Conservation (phyloP, 306 rosid genomes). For the Cajanus cajan region DNA sequence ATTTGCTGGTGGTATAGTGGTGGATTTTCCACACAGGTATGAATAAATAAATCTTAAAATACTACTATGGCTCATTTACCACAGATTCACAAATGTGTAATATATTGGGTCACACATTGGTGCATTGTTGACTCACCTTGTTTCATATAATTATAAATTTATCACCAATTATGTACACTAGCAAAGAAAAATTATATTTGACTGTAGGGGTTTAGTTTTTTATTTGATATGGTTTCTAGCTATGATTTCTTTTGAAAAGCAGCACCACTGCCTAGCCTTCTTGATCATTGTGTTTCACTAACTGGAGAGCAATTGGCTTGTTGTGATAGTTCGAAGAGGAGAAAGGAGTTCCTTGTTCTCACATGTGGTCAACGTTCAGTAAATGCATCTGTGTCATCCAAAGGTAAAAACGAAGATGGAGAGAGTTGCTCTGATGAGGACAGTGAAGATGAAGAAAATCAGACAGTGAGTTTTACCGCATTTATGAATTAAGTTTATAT, state of each 20-base stretch:
- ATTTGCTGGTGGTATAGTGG: slow-evolving; percentile 88
- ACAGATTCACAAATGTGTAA: not conserved
- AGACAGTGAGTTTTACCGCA: slow-evolving; percentile 49
- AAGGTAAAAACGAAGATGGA: slow-evolving; percentile 56
- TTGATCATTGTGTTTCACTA: slow-evolving; percentile 19
- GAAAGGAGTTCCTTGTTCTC: slow-evolving; percentile 89
- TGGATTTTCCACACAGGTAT: slow-evolving; percentile 95
- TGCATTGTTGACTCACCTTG: not conserved
- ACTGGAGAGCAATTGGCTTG: slow-evolving; percentile 31
- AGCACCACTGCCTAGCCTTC: not conserved
- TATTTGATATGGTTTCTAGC: slow-evolving; percentile 1
- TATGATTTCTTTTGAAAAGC: slow-evolving; percentile 1
- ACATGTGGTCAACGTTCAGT: slow-evolving; percentile 69
- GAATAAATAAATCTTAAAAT: not conserved
- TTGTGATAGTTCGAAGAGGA: slow-evolving; percentile 65
- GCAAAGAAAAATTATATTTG: not conserved
- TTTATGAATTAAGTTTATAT: not conserved
- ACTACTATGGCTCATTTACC: not conserved
- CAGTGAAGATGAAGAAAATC: slow-evolving; percentile 64
- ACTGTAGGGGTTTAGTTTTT: not conserved
- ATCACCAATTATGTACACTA: not conserved
- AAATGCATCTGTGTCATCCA: slow-evolving; percentile 44
- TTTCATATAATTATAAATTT: not conserved
- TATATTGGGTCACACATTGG: slow-evolving; percentile 1
- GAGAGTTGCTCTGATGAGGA: slow-evolving; percentile 65